Conservation (phyloP, 257 asterid genomes). For the Eustoma russellianum region DNA sequence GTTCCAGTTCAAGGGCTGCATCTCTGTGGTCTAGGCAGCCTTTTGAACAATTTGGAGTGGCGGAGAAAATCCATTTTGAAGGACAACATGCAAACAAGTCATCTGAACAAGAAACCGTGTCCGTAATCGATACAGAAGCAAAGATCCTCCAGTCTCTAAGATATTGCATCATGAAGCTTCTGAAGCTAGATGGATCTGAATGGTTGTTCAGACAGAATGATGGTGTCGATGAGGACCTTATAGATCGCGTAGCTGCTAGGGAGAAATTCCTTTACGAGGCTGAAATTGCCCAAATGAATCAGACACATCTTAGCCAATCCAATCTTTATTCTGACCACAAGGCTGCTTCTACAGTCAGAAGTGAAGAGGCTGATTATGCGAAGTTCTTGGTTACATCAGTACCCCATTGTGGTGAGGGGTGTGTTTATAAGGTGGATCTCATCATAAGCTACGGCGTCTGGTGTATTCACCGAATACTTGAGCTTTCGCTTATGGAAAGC, state of each 20-base stretch:
- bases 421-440: conserved; percentile 75
- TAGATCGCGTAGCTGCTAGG: conserved; percentile 83
- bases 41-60: conserved; percentile 84
- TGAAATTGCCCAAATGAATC: conserved; percentile 35
- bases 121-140: conserved; percentile 48
- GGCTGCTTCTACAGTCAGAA: conserved; percentile 21
- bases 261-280: conserved; percentile 65
- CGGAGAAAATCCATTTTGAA: conserved; percentile 37
- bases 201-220: conserved; percentile 85
- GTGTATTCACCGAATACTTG: conserved; percentile 94
- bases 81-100: conserved; percentile 16
- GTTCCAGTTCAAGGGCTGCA: conserved; percentile 37
- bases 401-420: conserved; percentile 95
- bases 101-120: conserved; percentile 34
- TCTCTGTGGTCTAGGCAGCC: conserved; percentile 91
- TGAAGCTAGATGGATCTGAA: conserved; percentile 91
- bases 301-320: conserved; percentile 12
- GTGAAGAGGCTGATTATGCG: conserved; percentile 47
- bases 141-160: conserved; percentile 82
- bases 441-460: conserved; percentile 92
- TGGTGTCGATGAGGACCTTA: conserved; percentile 93
- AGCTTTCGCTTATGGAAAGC: conserved; percentile 91
- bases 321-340: conserved; percentile 31
- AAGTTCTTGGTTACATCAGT: conserved; percentile 50
- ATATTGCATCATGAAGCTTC: conserved; percentile 55